Conservation (phyloP, 495 filamentous ascomycete genomes). For the Penicillium atrosanguineum region DNA sequence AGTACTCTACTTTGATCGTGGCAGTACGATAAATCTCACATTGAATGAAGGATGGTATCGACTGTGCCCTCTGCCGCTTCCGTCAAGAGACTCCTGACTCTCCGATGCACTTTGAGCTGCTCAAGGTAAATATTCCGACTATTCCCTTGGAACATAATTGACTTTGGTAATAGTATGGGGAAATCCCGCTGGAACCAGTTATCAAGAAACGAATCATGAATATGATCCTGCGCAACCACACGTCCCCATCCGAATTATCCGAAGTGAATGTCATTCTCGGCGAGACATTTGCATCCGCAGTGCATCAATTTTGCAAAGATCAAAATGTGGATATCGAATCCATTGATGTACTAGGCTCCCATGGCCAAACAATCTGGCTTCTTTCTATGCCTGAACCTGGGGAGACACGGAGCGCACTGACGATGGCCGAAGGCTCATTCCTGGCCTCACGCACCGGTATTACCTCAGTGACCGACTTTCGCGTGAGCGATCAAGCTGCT, state of each 20-base stretch:
- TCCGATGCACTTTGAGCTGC: conserved; percentile 48
- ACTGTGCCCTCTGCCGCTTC: conserved; percentile 51
- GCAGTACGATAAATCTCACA: neutral
- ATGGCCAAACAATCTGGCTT: conserved; percentile 60
- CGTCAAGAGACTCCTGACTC: conserved; percentile 46
- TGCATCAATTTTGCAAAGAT: conserved; percentile 45
- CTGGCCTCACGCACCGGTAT: conserved; percentile 43
- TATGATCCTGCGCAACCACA: conserved; percentile 53
- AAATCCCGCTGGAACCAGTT: conserved; percentile 45
- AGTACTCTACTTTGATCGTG: conserved; percentile 3
- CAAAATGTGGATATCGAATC: conserved; percentile 42
- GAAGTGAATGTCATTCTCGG: conserved; percentile 53
- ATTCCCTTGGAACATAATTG: neutral
- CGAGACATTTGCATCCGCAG: conserved; percentile 50
- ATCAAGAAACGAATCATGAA: conserved; percentile 57
- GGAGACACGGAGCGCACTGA: conserved; percentile 48
- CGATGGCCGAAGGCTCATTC: conserved; percentile 45
- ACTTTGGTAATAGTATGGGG: conserved; percentile 25
- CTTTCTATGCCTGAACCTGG: conserved; percentile 50
- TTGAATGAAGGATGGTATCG: conserved; percentile 41
- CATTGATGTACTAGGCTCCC: conserved; percentile 55
- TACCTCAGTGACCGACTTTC: conserved; percentile 46
- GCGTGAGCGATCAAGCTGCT: conserved; percentile 44
- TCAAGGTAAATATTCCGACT: conserved; percentile 26
- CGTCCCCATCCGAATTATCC: conserved; percentile 50